Evolutionary conservation across 805 yeast species (phyloP).

Genomic region (Candida lessepsii): DNA sequence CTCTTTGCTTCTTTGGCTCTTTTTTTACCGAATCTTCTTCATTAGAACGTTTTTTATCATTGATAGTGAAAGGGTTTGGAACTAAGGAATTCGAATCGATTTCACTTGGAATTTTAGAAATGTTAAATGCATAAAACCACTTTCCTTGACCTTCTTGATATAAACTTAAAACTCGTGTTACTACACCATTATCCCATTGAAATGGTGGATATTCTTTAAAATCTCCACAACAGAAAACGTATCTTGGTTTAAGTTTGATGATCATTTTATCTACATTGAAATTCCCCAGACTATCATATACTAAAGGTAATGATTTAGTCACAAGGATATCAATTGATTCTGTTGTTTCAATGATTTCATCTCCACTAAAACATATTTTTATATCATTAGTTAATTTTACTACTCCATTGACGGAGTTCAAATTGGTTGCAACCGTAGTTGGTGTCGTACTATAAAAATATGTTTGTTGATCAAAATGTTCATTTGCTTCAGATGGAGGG

Average conservation of each 20-base stretch:
- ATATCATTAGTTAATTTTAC: slow-evolving; percentile 44
- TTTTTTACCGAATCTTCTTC: slow-evolving; percentile 15
- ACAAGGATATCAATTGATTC: slow-evolving; percentile 51
- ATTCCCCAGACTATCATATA: slow-evolving; percentile 50
- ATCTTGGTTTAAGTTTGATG: slow-evolving; percentile 51
- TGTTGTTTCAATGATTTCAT: slow-evolving; percentile 14
- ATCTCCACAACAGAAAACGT: slow-evolving; percentile 62
- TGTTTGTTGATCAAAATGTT: slow-evolving; percentile 13
- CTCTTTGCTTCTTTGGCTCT: slow-evolving; percentile 31
- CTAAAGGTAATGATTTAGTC: slow-evolving; percentile 52
- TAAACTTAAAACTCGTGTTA: slow-evolving; percentile 65
- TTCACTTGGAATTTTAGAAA: slow-evolving; percentile 13
- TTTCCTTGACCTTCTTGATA: slow-evolving; percentile 54
- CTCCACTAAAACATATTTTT: slow-evolving; percentile 45
- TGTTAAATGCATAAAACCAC: slow-evolving; percentile 76
- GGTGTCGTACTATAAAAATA: slow-evolving; percentile 9
- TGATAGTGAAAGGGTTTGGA: slow-evolving; percentile 27
- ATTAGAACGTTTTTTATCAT: slow-evolving; percentile 15
- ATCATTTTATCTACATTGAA: slow-evolving; percentile 46
- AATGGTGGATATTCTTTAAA: slow-evolving; percentile 59
- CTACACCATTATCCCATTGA: slow-evolving; percentile 47
- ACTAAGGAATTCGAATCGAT: slow-evolving; percentile 11
- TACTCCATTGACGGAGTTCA: slow-evolving; percentile 28
- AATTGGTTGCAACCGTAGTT: slow-evolving; percentile 14
- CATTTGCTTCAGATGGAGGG: slow-evolving; percentile 22